Conservation (phyloP, 75 land plant species). For the Sequoiadendron giganteum region DNA sequence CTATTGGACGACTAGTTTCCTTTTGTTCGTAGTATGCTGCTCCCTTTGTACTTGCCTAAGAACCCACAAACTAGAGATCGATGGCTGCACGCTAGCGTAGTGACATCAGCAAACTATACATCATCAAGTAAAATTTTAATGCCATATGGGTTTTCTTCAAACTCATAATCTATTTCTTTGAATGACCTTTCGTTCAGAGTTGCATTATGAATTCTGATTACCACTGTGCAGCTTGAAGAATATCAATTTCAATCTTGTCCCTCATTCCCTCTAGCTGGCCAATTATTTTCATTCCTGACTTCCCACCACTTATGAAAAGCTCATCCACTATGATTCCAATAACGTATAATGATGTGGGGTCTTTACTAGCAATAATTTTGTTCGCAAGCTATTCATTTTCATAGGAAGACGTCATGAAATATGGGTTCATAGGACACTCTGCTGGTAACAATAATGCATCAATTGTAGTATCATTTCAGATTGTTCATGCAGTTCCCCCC, state of each 20-base stretch:
- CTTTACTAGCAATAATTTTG: background rate
- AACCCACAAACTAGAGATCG: conserved; percentile 65
- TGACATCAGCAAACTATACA: conserved; percentile 58
- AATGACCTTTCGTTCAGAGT: background rate
- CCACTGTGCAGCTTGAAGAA: conserved; percentile 79
- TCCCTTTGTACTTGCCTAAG: conserved; percentile 52
- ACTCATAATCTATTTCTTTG: conserved; percentile 12
- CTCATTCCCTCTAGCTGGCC: conserved; percentile 64
- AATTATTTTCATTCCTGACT: conserved; percentile 35
- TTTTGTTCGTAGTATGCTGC: conserved; percentile 47
- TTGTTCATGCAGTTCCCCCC: conserved; percentile 66
- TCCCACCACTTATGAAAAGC: too few species aligned
- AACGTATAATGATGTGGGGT: too few species aligned
- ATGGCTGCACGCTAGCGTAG: conserved; percentile 82
- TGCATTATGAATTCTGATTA: conserved; percentile 31
- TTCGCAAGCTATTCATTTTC: conserved; percentile 22
- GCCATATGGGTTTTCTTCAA: conserved; percentile 25
- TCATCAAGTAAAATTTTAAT: conserved; percentile 34
- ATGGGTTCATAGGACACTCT: conserved; percentile 86
- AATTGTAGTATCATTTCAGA: conserved; percentile 66
- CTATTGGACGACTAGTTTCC: conserved; percentile 36
- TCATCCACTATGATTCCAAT: too few species aligned
- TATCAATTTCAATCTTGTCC: too few species aligned
- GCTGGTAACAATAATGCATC: conserved; percentile 90
- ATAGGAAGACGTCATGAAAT: conserved; percentile 47